Conservation (phyloP, 352 stramenopile species). For the Globisporangium perplexum region DNA sequence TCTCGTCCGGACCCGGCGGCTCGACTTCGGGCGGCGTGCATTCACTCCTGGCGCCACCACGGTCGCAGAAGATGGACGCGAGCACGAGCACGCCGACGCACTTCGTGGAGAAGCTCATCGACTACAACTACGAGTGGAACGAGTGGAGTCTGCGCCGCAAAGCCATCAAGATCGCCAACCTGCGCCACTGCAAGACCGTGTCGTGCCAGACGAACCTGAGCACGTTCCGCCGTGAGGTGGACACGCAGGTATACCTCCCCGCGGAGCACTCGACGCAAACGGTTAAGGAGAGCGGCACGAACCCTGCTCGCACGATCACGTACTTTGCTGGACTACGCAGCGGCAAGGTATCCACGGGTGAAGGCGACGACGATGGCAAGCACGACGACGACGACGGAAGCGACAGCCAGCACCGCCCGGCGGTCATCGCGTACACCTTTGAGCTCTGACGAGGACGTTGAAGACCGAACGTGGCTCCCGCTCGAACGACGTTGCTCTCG, state of each 20-base stretch:
- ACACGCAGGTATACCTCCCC: conserved; percentile 87
- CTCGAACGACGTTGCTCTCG: too few species aligned
- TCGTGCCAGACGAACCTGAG: conserved; percentile 87
- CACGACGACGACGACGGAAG: conserved; percentile 20
- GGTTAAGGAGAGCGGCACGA: conserved; percentile 69
- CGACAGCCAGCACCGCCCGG: conserved; percentile 25
- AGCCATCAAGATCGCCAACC: conserved; percentile 89
- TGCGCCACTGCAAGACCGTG: conserved; percentile 86
- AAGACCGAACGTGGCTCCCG: too few species aligned
- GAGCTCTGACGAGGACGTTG: conserved; percentile 36
- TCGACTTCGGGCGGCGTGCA: conserved; percentile 35
- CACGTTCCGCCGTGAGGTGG: conserved; percentile 82
- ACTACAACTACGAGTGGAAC: conserved; percentile 93
- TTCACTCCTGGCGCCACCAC: conserved; percentile 41
- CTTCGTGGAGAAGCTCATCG: conserved; percentile 90
- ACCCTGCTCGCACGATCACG: conserved; percentile 71
- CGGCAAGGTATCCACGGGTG: conserved; percentile 18
- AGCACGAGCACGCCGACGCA: conserved; percentile 88
- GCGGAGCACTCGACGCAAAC: conserved; percentile 74
- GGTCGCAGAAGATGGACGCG: conserved; percentile 76
- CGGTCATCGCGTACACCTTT: conserved; percentile 68
- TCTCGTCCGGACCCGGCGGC: conserved; percentile 13
- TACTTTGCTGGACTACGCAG: conserved; percentile 68
- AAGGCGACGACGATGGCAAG: conserved; percentile 17
- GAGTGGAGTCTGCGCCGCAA: conserved; percentile 90